Evolutionary conservation across 148 eudicot species (phyloP), one percentile per base, ranked within the genome.

Genomic region (Silene uniflora): DNA sequence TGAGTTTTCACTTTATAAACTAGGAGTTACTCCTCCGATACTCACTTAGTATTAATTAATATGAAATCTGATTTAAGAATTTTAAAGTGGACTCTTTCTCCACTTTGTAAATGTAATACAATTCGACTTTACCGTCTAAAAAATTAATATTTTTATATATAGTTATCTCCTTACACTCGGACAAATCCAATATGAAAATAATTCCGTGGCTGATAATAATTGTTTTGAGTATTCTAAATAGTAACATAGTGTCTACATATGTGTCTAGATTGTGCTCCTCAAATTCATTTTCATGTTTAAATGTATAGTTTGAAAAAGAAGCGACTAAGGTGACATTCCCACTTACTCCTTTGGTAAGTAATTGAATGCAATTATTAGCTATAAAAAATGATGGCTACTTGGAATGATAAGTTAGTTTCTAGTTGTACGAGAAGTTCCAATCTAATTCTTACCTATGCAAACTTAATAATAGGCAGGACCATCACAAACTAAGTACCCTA

Each of bases 321-420:
- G 44, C 68, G 23, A 62, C 6, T 25, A 64, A 27, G 67, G 67
- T 4, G 44, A 25, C 25, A 64, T 64, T 1, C 39, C 27, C 67
- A 64, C 27, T 64, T 27, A 64, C 42, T 25, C n/a, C 29, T 67
- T 67, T 67, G 42, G 70, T 35, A 67, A 39, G 3, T 21, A 67
- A 35, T 3, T n/a, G 46, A 32, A 65, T 35, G 49, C 49, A 66
- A 67, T 67, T 32, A 67, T 67, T 32, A 67, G 22, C 21, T 66
- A 66, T 39, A 66, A 66, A 32, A 69, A 69, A 64, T 21, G 56
- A 69, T 47, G 72, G 21, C 72, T 46, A 44, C 56, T 1, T 19
- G 6, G 72, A 69, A 69, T 69, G 59, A 46, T 22, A 19, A 69
- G 71, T 44, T 68, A 68, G 24, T 12, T n/a, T 44, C 55, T 68